phyloP scores from a whole-genome alignment of 2,329 filamentous ascomycete species.

The Verticillium albo-atrum region DNA sequence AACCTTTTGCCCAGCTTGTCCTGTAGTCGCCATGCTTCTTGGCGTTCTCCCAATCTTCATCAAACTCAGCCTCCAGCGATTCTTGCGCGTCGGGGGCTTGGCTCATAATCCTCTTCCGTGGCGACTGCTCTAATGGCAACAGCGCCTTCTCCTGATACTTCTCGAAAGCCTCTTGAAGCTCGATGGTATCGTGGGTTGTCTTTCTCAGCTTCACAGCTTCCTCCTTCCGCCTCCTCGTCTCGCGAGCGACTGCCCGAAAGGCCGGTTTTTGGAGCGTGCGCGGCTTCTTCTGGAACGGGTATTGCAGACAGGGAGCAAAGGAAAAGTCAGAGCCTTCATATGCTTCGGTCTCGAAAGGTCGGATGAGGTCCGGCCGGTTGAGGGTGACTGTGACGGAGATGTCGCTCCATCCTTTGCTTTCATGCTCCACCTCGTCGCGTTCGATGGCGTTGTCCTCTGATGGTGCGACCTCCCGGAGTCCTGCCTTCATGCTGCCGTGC shows the following conservation, averaged over 20 bases:
- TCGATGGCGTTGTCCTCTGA: neutral
- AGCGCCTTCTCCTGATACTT: neutral
- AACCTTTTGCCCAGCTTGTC: neutral
- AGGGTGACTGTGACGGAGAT: constrained; percentile 5
- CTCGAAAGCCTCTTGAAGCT: neutral
- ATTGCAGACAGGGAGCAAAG: neutral
- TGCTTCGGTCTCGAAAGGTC: neutral
- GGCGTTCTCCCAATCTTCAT: neutral
- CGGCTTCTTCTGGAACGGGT: neutral
- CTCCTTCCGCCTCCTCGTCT: neutral
- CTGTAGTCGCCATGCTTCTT: neutral
- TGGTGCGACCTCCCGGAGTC: neutral
- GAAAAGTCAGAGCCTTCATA: neutral
- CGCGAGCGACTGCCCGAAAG: neutral
- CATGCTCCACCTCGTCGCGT: neutral
- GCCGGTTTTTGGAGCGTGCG: neutral
- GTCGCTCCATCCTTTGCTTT: neutral
- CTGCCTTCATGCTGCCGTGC: neutral
- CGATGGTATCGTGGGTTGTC: neutral
- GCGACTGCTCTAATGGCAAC: neutral
- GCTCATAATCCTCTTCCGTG: neutral
- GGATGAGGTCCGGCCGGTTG: constrained; percentile 16
- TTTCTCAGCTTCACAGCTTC: neutral
- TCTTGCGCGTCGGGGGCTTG: neutral
- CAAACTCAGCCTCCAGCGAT: neutral